Percentiles rank a stretch among this genome's conserved stretches.
Evolutionary conservation across 495 filamentous ascomycete species (phyloP).

Genomic region (Penicillium cinerascens): DNA sequence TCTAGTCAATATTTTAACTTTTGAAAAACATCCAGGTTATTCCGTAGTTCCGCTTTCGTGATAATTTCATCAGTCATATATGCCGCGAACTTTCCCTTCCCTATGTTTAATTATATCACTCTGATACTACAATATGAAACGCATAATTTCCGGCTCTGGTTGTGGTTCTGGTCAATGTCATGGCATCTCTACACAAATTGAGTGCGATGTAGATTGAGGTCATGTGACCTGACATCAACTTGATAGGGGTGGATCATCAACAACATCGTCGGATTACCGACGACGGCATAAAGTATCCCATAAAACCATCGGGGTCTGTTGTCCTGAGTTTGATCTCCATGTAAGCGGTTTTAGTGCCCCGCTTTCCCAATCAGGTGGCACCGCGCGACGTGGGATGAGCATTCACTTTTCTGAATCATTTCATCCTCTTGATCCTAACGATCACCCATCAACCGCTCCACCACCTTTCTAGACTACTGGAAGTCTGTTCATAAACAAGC

Average conservation of each 20-base stretch:
- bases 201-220: not conserved
- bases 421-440: not conserved
- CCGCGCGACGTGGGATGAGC: not conserved
- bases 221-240: not conserved
- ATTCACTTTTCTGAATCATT: not conserved
- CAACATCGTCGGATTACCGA: not conserved
- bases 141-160: too few species aligned
- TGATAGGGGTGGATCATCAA: not conserved
- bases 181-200: too few species aligned
- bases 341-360: not conserved
- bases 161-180: too few species aligned
- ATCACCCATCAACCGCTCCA: not conserved
- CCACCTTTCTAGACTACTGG: not conserved
- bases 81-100: too few species aligned
- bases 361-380: not conserved
- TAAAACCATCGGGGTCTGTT: not conserved
- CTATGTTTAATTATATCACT: not conserved
- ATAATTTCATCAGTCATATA: too few species aligned
- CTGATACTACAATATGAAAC: too few species aligned
- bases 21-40: too few species aligned
- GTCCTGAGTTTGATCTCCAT: not conserved
- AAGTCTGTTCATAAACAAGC: not conserved
- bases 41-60: too few species aligned
- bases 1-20: too few species aligned
- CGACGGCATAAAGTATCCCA: not conserved